These are phyloP conservation scores for Volutella citrinella DNA, from an alignment of 2,329 filamentous ascomycete genomes.

Conservation along the genomic window DNA sequence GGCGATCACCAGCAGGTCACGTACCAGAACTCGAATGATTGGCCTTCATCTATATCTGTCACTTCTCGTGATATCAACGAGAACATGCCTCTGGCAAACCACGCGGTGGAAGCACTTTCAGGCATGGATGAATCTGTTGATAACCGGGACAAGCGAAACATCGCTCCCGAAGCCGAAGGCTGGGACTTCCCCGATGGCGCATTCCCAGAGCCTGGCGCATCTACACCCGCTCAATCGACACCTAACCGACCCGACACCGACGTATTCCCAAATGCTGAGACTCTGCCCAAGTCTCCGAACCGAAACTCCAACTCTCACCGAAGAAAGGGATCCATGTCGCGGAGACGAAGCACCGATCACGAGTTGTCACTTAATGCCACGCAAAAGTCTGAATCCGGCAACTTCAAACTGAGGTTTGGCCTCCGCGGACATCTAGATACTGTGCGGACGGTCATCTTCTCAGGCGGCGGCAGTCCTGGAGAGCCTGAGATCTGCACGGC, in stretches of 20 bases:
- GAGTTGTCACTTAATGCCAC: constrained; percentile 51
- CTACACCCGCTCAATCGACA: constrained; percentile 44
- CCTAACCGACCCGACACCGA: constrained; percentile 79
- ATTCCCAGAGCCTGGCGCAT: constrained; percentile 53
- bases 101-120: constrained; percentile 37
- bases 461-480: constrained; percentile 88
- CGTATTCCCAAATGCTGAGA: constrained; percentile 78
- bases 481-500: constrained; percentile 97
- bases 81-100: constrained; percentile 30
- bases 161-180: constrained; percentile 60
- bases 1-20: constrained; percentile 45
- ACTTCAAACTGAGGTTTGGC: constrained; percentile 90
- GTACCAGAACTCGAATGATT: constrained; percentile 36
- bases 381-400: constrained; percentile 65
- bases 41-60: constrained; percentile 31
- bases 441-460: constrained; percentile 93
- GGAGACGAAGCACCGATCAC: constrained; percentile 67
- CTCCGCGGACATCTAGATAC: constrained; percentile 91
- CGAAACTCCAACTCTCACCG: constrained; percentile 67
- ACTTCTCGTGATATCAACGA: constrained; percentile 35
- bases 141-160: constrained; percentile 43
- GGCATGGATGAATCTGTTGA: constrained; percentile 40
- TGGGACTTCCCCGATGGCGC: constrained; percentile 91
- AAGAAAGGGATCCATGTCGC: constrained; percentile 75
- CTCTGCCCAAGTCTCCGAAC: constrained; percentile 75